Evolutionary conservation across 768 basidiomycete species (phyloP).

Genomic region (Fibroporia radiculosa): DNA sequence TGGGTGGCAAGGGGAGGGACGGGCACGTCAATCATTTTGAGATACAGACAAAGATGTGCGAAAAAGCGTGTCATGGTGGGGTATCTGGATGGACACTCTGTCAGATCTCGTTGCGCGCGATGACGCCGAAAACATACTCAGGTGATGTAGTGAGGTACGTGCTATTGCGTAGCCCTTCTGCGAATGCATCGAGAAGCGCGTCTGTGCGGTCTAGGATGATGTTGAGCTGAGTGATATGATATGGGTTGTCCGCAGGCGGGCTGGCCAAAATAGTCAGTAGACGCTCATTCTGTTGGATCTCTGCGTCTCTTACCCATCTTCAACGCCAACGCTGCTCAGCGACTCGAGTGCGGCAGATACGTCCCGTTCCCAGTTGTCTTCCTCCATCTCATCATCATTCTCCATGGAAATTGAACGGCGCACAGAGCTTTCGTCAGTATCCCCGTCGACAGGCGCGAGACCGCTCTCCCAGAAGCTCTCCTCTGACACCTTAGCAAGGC

Average conservation of each 20-base stretch:
- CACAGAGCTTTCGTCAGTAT: constrained; percentile 19
- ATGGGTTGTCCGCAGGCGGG: constrained; percentile 61
- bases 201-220: constrained; percentile 70
- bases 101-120: background rate
- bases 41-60: constrained; percentile 84
- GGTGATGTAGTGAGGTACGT: constrained; percentile 38
- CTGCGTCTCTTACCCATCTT: constrained; percentile 49
- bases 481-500: constrained; percentile 47
- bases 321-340: constrained; percentile 47
- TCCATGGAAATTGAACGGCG: constrained; percentile 21
- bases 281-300: background rate
- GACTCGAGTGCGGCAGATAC: constrained; percentile 49
- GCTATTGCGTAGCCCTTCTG: constrained; percentile 45
- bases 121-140: constrained; percentile 38
- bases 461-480: constrained; percentile 81
- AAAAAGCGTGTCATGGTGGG: constrained; percentile 81
- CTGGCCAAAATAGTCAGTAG: constrained; percentile 22
- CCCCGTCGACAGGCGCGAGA: constrained; percentile 35
- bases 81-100: constrained; percentile 37
- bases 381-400: constrained; percentile 15
- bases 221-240: constrained; percentile 75
- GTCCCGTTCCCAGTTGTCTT: constrained; percentile 61
- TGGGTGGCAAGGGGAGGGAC: constrained; percentile 73
- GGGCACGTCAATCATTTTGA: constrained; percentile 71
- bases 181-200: constrained; percentile 61